Conservation (phyloP, 1,139 yeast genomes). For the Kurtzmaniella natalensis region DNA sequence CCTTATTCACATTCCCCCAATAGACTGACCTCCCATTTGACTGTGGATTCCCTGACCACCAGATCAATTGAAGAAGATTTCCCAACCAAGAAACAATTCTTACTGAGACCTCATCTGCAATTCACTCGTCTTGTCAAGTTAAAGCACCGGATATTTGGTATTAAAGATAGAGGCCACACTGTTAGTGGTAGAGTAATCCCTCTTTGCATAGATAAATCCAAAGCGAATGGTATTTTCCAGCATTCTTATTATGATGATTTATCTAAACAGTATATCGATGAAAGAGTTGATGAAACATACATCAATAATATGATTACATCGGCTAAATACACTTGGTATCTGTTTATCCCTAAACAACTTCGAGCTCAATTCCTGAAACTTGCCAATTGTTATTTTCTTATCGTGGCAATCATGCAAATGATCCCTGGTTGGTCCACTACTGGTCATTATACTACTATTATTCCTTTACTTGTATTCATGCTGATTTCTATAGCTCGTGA, state of each 20-base stretch:
- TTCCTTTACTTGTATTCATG: slow-evolving; percentile 82
- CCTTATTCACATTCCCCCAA: background rate
- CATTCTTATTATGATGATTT: slow-evolving; percentile 24
- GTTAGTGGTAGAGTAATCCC: slow-evolving; percentile 78
- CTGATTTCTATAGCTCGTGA: slow-evolving; percentile 90
- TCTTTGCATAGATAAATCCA: slow-evolving; percentile 37
- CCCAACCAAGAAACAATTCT: slow-evolving; percentile 7
- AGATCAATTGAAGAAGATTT: slow-evolving; percentile 5
- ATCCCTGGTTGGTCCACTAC: slow-evolving; percentile 98
- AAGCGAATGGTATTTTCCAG: slow-evolving; percentile 24
- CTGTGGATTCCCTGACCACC: slow-evolving; percentile 1
- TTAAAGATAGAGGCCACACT: slow-evolving; percentile 45
- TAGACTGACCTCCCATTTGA: background rate
- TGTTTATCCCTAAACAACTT: slow-evolving; percentile 84
- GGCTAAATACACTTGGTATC: slow-evolving; percentile 75
- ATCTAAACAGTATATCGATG: slow-evolving; percentile 49
- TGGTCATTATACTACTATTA: slow-evolving; percentile 91
- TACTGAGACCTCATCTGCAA: background rate
- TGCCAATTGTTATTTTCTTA: slow-evolving; percentile 83
- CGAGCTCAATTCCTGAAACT: slow-evolving; percentile 88
- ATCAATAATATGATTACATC: slow-evolving; percentile 71
- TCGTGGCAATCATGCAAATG: slow-evolving; percentile 89
- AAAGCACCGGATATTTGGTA: slow-evolving; percentile 38
- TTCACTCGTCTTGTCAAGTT: slow-evolving; percentile 7
- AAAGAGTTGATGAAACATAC: slow-evolving; percentile 62